phyloP scores from a whole-genome alignment of 202 grass and related monocot species.

The Schoenoplectus tabernaemontani region DNA sequence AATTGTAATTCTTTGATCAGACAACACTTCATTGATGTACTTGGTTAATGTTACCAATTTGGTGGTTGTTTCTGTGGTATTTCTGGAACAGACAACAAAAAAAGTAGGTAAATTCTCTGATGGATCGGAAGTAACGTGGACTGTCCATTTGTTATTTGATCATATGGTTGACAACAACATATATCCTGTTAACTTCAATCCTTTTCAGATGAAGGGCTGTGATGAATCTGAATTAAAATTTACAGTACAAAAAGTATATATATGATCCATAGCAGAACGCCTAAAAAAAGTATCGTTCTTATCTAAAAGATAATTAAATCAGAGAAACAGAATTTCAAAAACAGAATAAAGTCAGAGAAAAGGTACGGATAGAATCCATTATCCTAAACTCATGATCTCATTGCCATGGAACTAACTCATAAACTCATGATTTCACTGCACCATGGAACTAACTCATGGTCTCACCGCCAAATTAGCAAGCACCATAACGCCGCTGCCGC shows the following conservation, averaged over 20 bases:
- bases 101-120: too few species aligned
- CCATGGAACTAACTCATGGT: neutral
- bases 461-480: neutral
- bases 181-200: too few species aligned
- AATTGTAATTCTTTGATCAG: too few species aligned
- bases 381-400: neutral
- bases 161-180: too few species aligned
- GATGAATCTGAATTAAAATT: too few species aligned
- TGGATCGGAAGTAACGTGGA: too few species aligned
- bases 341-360: neutral
- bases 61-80: neutral
- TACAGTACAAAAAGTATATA: too few species aligned
- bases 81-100: neutral
- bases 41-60: neutral
- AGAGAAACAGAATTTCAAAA: neutral
- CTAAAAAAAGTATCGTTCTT: neutral
- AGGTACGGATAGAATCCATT: neutral
- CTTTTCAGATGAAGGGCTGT: too few species aligned
- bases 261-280: too few species aligned
- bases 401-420: too few species aligned
- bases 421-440: too few species aligned
- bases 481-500: conserved; percentile 72
- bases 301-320: neutral
- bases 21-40: neutral
- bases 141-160: too few species aligned